phyloP scores from a whole-genome alignment of 2,329 filamentous ascomycete genomes.

The Colletotrichum endophyticum region DNA sequence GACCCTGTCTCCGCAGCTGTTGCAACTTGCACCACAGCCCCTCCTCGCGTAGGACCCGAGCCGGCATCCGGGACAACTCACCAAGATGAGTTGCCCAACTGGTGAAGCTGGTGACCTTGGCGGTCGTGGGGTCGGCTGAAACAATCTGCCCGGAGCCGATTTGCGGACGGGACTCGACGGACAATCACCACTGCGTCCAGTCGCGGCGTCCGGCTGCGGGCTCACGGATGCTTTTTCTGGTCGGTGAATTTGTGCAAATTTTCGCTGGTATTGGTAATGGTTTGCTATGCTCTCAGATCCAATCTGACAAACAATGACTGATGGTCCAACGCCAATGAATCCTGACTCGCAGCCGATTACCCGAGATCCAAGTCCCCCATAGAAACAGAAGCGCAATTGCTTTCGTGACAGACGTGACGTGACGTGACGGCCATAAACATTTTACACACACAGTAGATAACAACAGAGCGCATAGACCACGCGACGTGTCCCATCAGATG shows the following conservation, averaged over 20 bases:
- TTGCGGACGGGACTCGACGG: not conserved
- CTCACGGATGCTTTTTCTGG: not conserved
- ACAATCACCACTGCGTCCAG: not conserved
- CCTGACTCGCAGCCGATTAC: not conserved
- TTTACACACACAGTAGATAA: not conserved
- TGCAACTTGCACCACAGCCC: not conserved
- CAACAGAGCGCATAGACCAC: not conserved
- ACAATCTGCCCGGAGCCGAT: not conserved
- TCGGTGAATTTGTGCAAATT: not conserved
- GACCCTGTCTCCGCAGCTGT: not conserved
- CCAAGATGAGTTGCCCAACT: not conserved
- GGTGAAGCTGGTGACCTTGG: not conserved
- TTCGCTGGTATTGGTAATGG: not conserved
- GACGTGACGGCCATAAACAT: not conserved
- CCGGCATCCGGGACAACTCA: conserved; percentile 8
- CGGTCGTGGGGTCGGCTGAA: not conserved
- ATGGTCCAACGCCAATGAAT: not conserved
- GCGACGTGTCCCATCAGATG: not conserved
- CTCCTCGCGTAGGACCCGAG: conserved; percentile 4
- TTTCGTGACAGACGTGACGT: not conserved
- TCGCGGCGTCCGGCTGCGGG: not conserved
- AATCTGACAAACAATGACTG: not conserved
- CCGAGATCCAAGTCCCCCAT: not conserved
- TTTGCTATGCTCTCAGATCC: not conserved
- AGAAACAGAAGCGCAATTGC: not conserved